phyloP scores from a whole-genome alignment of 2,329 filamentous ascomycete genomes.

The Chrysosporium queenslandicum region DNA sequence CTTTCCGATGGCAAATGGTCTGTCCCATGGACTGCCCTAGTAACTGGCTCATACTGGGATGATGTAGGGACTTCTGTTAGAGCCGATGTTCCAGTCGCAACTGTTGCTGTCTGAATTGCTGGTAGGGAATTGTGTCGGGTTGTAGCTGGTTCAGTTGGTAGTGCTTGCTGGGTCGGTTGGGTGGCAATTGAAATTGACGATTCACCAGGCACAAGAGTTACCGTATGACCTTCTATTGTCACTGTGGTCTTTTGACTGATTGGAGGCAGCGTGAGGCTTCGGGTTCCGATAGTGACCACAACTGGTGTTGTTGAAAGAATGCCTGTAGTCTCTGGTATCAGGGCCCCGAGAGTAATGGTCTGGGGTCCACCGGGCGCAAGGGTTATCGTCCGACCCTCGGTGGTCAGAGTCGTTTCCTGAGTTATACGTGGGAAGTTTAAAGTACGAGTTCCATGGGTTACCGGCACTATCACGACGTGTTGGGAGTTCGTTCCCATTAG shows the following conservation, averaged over 20 bases:
- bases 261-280: slow-evolving; percentile 4
- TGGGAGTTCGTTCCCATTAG: too few relatives aligned
- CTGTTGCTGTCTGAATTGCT: too few relatives aligned
- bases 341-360: slow-evolving; percentile 2
- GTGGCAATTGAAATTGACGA: not conserved
- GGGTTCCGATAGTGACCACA: slow-evolving; percentile 7
- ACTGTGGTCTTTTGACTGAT: slow-evolving; percentile 7
- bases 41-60: too few relatives aligned
- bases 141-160: too few relatives aligned
- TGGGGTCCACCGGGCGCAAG: slow-evolving; percentile 4
- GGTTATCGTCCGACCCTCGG: slow-evolving; percentile 3
- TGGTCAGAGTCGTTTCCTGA: slow-evolving; percentile 4
- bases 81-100: too few relatives aligned
- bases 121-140: too few relatives aligned
- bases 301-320: not conserved
- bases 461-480: too few relatives aligned
- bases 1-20: too few relatives aligned
- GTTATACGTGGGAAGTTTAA: not conserved
- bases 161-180: too few relatives aligned
- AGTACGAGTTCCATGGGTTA: slow-evolving; percentile 1
- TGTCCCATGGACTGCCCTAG: too few relatives aligned
- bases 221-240: slow-evolving; percentile 6
- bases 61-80: too few relatives aligned
- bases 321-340: not conserved
- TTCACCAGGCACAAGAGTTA: slow-evolving; percentile 4